A percentile compares a stretch with the other conserved stretches of the same genome.
These are phyloP conservation scores for Wallacemonas sp. DNA, from an alignment of 208 protist genomes.

Conservation along the genomic window DNA sequence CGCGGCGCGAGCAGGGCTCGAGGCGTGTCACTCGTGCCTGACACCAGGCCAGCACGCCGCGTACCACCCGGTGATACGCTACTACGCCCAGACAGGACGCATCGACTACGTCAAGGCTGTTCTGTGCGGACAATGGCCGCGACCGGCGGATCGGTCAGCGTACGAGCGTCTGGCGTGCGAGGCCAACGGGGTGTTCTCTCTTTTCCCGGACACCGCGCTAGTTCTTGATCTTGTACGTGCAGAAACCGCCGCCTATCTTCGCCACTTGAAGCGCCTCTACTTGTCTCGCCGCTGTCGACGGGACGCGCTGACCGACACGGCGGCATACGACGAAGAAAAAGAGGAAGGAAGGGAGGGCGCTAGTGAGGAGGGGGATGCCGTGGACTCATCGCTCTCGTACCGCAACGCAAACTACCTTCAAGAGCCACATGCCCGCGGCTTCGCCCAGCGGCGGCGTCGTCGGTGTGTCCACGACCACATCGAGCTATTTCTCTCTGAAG, in stretches of 20 bases:
- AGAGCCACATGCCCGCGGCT: conserved; percentile 20
- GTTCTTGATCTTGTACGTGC: conserved; percentile 29
- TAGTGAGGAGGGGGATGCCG: too few relatives aligned
- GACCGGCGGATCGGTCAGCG: not conserved
- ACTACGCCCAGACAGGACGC: conserved; percentile 23
- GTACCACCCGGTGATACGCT: conserved; percentile 41
- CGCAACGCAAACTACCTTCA: conserved; percentile 42
- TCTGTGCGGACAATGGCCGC: not conserved
- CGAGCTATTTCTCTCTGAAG: conserved; percentile 23
- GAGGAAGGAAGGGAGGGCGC: conserved; percentile 16
- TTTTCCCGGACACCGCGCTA: conserved; percentile 32
- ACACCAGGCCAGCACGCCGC: conserved; percentile 65
- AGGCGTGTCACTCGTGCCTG: conserved; percentile 56
- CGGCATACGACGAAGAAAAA: conserved; percentile 1
- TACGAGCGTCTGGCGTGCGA: not conserved
- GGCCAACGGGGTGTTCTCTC: conserved; percentile 4
- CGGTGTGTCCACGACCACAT: conserved; percentile 25
- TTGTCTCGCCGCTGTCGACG: not conserved
- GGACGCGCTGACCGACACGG: not conserved
- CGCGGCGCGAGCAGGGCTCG: conserved; percentile 2
- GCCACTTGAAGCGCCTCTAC: conserved; percentile 9
- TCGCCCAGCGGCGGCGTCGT: conserved; percentile 39
- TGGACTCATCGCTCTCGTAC: too few relatives aligned
- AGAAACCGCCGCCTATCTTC: conserved; percentile 29
- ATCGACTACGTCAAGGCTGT: conserved; percentile 12